Conservation (phyloP, 2,329 filamentous ascomycete species). For the Colletotrichum sp. region DNA sequence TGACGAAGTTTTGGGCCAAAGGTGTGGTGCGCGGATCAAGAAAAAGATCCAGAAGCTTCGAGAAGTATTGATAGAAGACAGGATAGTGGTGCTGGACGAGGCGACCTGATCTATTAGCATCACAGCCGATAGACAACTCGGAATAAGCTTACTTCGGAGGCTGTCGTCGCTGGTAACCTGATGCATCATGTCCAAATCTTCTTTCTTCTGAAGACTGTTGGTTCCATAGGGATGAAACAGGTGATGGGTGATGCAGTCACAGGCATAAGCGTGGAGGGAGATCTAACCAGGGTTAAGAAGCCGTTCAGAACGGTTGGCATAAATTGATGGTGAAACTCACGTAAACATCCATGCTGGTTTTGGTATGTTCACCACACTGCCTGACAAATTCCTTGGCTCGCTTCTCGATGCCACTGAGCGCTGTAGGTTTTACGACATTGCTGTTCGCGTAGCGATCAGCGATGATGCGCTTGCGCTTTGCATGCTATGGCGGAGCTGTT, state of each 20-base stretch:
- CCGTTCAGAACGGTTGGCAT: neutral
- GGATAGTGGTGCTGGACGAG: conserved; percentile 64
- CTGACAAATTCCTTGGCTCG: conserved; percentile 60
- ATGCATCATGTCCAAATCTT: conserved; percentile 70
- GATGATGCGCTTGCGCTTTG: conserved; percentile 65
- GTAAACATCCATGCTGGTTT: conserved; percentile 63
- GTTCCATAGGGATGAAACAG: conserved; percentile 71
- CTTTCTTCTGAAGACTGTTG: conserved; percentile 57
- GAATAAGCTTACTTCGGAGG: conserved; percentile 58
- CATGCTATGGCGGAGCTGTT: conserved; percentile 53
- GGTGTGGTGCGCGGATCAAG: conserved; percentile 63
- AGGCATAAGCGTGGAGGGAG: conserved; percentile 67
- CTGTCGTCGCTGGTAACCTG: conserved; percentile 72
- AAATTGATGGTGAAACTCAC: conserved; percentile 41
- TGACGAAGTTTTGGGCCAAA: conserved; percentile 63
- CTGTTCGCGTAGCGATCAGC: conserved; percentile 73
- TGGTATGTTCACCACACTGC: conserved; percentile 51
- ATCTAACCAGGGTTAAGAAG: neutral
- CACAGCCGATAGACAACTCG: neutral
- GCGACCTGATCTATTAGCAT: conserved; percentile 48
- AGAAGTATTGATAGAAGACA: conserved; percentile 50
- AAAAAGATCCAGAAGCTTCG: conserved; percentile 51
- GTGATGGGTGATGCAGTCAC: conserved; percentile 72
- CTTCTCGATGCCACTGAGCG: conserved; percentile 62
- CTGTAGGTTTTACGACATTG: conserved; percentile 62